phyloP scores from a whole-genome alignment of 2,329 filamentous ascomycete species.

The Fusarium gaditjirri region DNA sequence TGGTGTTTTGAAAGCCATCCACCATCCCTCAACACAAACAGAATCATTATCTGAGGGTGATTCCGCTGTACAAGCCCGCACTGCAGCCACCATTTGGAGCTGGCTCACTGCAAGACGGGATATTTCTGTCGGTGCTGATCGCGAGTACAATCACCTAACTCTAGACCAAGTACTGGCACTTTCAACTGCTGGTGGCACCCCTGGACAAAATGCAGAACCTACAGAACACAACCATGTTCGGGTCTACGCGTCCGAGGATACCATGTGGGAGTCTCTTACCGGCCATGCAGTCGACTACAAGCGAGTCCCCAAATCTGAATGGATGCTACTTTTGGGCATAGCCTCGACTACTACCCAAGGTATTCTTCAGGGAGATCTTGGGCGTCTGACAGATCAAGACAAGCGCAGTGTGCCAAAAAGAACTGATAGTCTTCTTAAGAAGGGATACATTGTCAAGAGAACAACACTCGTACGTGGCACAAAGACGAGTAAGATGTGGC shows the following conservation, averaged over 20 bases:
- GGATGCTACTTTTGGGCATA: conserved; percentile 67
- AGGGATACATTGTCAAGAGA: conserved; percentile 71
- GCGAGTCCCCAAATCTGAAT: conserved; percentile 67
- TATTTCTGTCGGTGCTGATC: conserved; percentile 49
- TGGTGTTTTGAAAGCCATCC: conserved; percentile 49
- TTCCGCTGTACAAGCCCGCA: conserved; percentile 40
- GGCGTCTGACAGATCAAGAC: conserved; percentile 67
- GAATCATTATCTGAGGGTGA: conserved; percentile 21
- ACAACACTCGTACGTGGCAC: conserved; percentile 67
- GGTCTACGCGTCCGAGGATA: conserved; percentile 64
- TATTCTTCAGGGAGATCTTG: conserved; percentile 70
- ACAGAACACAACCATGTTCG: conserved; percentile 31
- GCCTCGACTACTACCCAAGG: conserved; percentile 64
- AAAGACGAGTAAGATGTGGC: conserved; percentile 72
- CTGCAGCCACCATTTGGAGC: conserved; percentile 49
- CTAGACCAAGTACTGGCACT: conserved; percentile 46
- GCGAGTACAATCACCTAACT: conserved; percentile 54
- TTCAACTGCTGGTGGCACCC: conserved; percentile 4
- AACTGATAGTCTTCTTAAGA: conserved; percentile 67
- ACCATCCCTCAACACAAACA: conserved; percentile 38
- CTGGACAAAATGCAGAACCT: conserved; percentile 9
- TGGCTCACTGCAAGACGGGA: conserved; percentile 51
- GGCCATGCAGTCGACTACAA: conserved; percentile 70
- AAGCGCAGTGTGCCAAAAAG: conserved; percentile 71
- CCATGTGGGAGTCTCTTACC: conserved; percentile 68